phyloP scores from a whole-genome alignment of 306 rosid species.

The Glycyrrhiza uralensis region DNA sequence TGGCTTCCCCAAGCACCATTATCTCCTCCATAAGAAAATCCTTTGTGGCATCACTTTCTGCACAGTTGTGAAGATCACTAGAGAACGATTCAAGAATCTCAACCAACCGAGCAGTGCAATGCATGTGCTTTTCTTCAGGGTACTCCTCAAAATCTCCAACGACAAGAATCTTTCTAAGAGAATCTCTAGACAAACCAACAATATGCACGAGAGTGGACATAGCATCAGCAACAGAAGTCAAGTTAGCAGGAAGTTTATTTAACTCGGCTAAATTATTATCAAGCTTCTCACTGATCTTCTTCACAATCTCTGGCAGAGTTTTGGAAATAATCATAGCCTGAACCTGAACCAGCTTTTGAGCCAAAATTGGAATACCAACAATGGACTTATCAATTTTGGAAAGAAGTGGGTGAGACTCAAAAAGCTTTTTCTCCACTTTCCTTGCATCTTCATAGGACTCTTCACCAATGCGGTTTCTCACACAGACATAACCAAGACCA shows the following conservation, averaged over 20 bases:
- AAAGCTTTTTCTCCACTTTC: slow-evolving; percentile 26
- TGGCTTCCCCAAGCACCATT: slow-evolving; percentile 33
- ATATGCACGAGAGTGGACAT: slow-evolving; percentile 34
- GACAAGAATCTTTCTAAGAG: slow-evolving; percentile 33
- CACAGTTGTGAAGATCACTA: background rate
- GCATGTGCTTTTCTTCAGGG: background rate
- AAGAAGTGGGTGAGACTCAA: slow-evolving; percentile 34
- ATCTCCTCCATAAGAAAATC: slow-evolving; percentile 38
- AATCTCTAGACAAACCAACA: slow-evolving; percentile 33
- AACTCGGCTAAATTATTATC: slow-evolving; percentile 19
- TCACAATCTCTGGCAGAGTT: slow-evolving; percentile 42
- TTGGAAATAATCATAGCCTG: slow-evolving; percentile 39
- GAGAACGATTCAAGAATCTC: slow-evolving; percentile 15
- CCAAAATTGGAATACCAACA: slow-evolving; percentile 48
- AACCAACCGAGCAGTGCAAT: slow-evolving; percentile 34
- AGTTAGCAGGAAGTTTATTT: slow-evolving; percentile 12
- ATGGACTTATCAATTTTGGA: slow-evolving; percentile 44
- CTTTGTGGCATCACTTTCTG: background rate
- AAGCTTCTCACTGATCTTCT: slow-evolving; percentile 41
- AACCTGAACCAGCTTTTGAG: slow-evolving; percentile 43
- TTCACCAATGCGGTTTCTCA: slow-evolving; percentile 43
- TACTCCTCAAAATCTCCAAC: slow-evolving; percentile 44
- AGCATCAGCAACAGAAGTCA: slow-evolving; percentile 35
- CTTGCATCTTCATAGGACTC: slow-evolving; percentile 52
- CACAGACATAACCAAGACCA: slow-evolving; percentile 61